Conservation (phyloP, 2,329 filamentous ascomycete species). For the Moelleriella libera region DNA sequence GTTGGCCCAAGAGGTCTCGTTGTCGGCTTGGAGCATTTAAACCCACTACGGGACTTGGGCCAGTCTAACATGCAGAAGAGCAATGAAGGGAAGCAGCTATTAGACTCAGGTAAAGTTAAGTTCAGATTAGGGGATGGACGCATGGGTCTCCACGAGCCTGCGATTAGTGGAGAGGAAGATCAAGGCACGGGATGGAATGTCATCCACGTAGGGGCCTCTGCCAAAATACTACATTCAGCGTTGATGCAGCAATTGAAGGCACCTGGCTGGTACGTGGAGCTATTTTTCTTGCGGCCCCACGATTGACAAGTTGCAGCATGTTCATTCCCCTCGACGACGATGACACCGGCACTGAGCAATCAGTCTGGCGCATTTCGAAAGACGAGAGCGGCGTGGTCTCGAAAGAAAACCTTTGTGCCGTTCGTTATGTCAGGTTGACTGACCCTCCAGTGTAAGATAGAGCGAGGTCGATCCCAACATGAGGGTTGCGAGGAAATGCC, state of each 20-base stretch:
- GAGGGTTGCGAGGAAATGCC: no score
- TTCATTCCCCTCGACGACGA: conserved; percentile 63
- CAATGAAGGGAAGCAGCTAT: conserved; percentile 38
- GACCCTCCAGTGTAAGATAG: conserved; percentile 37
- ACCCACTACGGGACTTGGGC: conserved; percentile 46
- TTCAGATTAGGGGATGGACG: conserved; percentile 68
- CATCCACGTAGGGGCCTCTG: conserved; percentile 89
- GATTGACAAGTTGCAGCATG: conserved; percentile 29
- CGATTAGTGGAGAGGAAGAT: conserved; percentile 28
- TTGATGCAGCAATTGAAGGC: conserved; percentile 64
- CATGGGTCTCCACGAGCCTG: conserved; percentile 40
- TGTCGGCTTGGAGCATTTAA: conserved; percentile 64
- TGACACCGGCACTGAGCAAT: conserved; percentile 33
- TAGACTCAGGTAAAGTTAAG: conserved; percentile 49
- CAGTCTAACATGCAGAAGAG: conserved; percentile 53
- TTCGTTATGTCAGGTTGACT: conserved; percentile 65
- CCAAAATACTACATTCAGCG: conserved; percentile 54
- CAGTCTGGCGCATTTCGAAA: conserved; percentile 65
- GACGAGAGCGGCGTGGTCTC: conserved; percentile 46
- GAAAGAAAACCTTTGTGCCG: conserved; percentile 51
- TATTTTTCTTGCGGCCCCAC: not conserved
- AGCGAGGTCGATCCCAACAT: no score
- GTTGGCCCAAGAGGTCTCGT: conserved; percentile 40
- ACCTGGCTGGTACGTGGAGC: conserved; percentile 47
- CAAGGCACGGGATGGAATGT: conserved; percentile 61